Base-by-base conservation (phyloP, 2,329 filamentous ascomycete species). In the Microdochium nivale region DNA sequence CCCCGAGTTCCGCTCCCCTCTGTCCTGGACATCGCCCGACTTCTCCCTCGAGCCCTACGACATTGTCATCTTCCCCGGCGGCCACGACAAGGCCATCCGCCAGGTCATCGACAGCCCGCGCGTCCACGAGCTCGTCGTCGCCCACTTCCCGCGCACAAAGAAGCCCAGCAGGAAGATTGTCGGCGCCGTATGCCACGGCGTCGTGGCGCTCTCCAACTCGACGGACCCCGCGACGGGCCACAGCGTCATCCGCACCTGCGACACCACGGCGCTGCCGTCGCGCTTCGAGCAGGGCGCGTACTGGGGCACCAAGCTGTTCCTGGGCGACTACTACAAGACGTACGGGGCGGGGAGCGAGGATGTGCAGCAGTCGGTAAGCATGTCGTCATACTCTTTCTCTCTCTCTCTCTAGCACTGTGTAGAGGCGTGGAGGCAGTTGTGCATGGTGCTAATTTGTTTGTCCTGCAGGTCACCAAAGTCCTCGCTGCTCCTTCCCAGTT, bases 271-370 rank as follows among this genome's bases (percentile, higher is more conserved):
- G 0, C 61, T 80, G 46, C 76, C 76, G 0, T 68, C 67, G 0
- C 60, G 67, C 24, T 77, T 78, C 58, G 77, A 80, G 59, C 70
- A 75, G 54, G 50, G 66, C 19, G 73, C 73, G 1, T 80, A 72
- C 53, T 76, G 74, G 69, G 67, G 68, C 3, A 79, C 77, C 2
- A 64, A 73, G 35, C 61, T 65, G 2, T 72, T 77, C 43, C 59
- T 79, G 13, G 77, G 76, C 2, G 77, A 79, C 51, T 79, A 79
- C 55, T 79, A 79, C 60, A 80, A 80, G 68, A 79, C 76, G 2
- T 79, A 77, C 51, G 77, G 77, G 1, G 70, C 70, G 2, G 70
- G 74, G 1, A 76, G 72, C 53, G 73, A 75, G 32, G 68, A 73
- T 53, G 73, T 77, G 3, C 73, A 79, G 56, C 63, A 67, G 5